A percentile compares a stretch with the other conserved stretches of the same genome.
Conservation (phyloP, 2,329 filamentous ascomycete genomes). For the Furcasterigmium sp. region DNA sequence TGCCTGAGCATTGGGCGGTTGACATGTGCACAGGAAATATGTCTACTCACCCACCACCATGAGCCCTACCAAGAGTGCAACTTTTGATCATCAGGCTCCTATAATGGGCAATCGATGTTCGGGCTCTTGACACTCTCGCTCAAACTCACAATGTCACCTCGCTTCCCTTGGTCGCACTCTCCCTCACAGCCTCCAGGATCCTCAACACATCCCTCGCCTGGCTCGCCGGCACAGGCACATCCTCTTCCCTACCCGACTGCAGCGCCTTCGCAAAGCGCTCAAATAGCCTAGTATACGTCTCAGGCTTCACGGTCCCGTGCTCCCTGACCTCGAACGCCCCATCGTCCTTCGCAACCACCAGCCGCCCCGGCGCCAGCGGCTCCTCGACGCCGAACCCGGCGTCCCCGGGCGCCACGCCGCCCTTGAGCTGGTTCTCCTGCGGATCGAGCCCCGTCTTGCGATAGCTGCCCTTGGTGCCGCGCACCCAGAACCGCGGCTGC, state of each 20-base stretch:
- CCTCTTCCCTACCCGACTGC: conserved; percentile 39
- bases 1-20: too few relatives aligned
- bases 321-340: conserved; percentile 43
- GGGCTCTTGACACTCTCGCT: too few relatives aligned
- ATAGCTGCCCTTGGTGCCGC: conserved; percentile 69
- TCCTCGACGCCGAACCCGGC: conserved; percentile 61
- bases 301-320: conserved; percentile 55
- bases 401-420: conserved; percentile 56
- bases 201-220: conserved; percentile 48
- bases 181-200: conserved; percentile 45
- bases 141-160: conserved; percentile 29
- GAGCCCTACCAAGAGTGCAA: too few relatives aligned
- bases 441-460: conserved; percentile 67
- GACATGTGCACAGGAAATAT: too few relatives aligned
- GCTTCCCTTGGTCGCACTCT: conserved; percentile 42
- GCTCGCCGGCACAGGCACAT: conserved; percentile 46
- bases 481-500: conserved; percentile 72
- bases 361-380: conserved; percentile 46
- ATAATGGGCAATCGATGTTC: too few relatives aligned
- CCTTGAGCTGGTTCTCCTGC: conserved; percentile 70
- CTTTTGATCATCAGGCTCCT: too few relatives aligned
- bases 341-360: conserved; percentile 50
- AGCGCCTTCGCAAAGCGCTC: conserved; percentile 42
- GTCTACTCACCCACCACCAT: too few relatives aligned
- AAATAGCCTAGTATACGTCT: conserved; percentile 68